A percentile compares a stretch with the other conserved stretches of the same genome.
Evolutionary conservation across 371 early-diverging fungal genomes (phyloP).

Genomic region (Phascolomyces articulosus): DNA sequence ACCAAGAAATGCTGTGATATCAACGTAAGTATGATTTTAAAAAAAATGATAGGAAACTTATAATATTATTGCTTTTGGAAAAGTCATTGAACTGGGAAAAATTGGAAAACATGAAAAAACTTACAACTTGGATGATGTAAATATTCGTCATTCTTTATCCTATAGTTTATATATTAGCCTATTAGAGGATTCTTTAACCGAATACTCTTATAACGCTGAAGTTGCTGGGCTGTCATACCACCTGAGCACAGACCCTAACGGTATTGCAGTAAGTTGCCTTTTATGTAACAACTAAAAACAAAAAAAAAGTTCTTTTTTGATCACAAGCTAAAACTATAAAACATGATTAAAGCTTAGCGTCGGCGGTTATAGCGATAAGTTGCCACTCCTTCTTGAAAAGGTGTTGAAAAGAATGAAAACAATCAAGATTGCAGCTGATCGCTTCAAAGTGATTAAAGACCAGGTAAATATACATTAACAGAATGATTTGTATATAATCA

Average conservation of each 20-base stretch:
- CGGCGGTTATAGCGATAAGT: conserved; percentile 87
- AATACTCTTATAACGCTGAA: conserved; percentile 85
- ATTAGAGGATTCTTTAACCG: conserved; percentile 78
- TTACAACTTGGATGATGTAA: background rate
- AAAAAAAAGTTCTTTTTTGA: background rate
- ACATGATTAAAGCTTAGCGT: conserved; percentile 45
- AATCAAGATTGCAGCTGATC: conserved; percentile 59
- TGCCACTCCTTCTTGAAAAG: conserved; percentile 67
- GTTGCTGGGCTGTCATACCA: conserved; percentile 80
- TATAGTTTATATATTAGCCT: conserved; percentile 68
- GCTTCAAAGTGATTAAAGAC: conserved; percentile 82
- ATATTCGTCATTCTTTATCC: background rate
- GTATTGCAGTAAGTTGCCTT: conserved; percentile 48
- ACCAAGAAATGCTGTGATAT: conserved; percentile 49
- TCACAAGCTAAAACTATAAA: background rate
- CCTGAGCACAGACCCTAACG: conserved; percentile 64
- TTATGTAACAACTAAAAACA: background rate
- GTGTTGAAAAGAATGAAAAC: conserved; percentile 71
- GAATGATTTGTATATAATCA: background rate
- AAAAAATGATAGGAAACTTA: no score
- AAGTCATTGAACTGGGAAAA: no score
- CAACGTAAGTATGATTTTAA: conserved; percentile 27
- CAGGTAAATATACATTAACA: conserved; percentile 23
- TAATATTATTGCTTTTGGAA: background rate
- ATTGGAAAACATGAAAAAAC: background rate